Evolutionary conservation across 2,329 filamentous ascomycete species (phyloP).

Genomic region (Paracorniculantispora psalliotae): DNA sequence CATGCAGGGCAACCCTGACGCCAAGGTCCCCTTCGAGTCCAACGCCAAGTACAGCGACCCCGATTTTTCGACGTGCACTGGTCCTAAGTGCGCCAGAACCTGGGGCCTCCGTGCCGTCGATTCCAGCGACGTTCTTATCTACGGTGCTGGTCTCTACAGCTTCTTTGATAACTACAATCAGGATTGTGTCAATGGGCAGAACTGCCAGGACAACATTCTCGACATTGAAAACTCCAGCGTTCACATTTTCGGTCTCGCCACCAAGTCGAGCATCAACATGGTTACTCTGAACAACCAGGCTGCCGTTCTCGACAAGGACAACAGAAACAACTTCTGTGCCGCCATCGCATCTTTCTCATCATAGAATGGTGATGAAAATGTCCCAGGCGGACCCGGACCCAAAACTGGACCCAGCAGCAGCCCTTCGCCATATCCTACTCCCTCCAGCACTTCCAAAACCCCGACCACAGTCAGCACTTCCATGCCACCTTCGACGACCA

Average conservation of each 20-base stretch:
- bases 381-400: not conserved
- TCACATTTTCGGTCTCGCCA: conserved; percentile 64
- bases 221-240: conserved; percentile 64
- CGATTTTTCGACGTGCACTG: conserved; percentile 57
- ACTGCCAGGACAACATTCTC: conserved; percentile 75
- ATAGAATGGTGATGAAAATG: conserved; percentile 11
- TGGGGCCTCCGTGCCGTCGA: conserved; percentile 70
- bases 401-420: not conserved
- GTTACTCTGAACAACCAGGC: conserved; percentile 55
- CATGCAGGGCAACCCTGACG: conserved; percentile 78
- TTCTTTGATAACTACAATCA: conserved; percentile 82
- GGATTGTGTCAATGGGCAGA: conserved; percentile 59
- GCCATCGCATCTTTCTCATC: conserved; percentile 49
- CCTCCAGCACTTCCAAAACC: not conserved
- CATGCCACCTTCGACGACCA: not conserved
- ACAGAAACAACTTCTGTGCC: conserved; percentile 61
- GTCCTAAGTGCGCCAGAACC: conserved; percentile 60
- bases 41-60: conserved; percentile 61
- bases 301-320: conserved; percentile 52
- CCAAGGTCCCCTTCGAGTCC: conserved; percentile 58
- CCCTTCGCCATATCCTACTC: not conserved
- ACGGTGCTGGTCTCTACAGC: conserved; percentile 71
- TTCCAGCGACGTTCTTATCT: conserved; percentile 63
- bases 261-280: conserved; percentile 72
- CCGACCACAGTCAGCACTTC: not conserved